These are phyloP conservation scores for Cutaneotrichosporon cyanovorans DNA, from an alignment of 1,284 basidiomycete species.

Conservation along the genomic window DNA sequence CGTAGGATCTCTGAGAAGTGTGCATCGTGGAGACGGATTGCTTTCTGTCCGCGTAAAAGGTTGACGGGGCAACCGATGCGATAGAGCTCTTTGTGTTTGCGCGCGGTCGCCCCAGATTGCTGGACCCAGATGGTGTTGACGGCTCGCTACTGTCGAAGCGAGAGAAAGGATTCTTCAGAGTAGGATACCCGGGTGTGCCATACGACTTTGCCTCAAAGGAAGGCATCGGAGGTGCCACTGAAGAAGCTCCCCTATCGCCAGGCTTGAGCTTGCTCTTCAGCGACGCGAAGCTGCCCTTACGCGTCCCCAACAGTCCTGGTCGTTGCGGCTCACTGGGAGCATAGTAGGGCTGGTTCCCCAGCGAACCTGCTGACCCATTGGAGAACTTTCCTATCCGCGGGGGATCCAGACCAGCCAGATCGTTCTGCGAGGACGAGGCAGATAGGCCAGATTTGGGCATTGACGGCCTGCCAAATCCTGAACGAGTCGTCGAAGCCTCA, in stretches of 20 bases:
- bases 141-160: conserved; percentile 30
- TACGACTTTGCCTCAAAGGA: conserved; percentile 20
- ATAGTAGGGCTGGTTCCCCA: conserved; percentile 4
- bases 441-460: not conserved
- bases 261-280: conserved; percentile 78
- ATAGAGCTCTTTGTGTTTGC: conserved; percentile 12
- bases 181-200: conserved; percentile 32
- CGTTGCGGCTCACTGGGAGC: too few species aligned
- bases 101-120: conserved; percentile 5
- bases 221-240: conserved; percentile 33
- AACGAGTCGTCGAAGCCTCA: conserved; percentile 5
- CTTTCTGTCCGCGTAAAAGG: conserved; percentile 23
- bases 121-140: conserved; percentile 20
- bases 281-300: conserved; percentile 77
- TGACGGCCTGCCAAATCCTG: not conserved
- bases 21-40: conserved; percentile 28
- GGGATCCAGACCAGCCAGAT: conserved; percentile 5
- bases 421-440: conserved; percentile 6
- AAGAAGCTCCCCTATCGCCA: conserved; percentile 5
- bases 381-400: conserved; percentile 32
- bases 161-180: conserved; percentile 42
- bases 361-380: conserved; percentile 47
- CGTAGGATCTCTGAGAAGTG: conserved; percentile 31
- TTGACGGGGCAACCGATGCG: not conserved
- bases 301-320: conserved; percentile 46